Evolutionary conservation across 2,329 filamentous ascomycete species (phyloP).

Genomic region (Paracorniculantispora psalliotae): DNA sequence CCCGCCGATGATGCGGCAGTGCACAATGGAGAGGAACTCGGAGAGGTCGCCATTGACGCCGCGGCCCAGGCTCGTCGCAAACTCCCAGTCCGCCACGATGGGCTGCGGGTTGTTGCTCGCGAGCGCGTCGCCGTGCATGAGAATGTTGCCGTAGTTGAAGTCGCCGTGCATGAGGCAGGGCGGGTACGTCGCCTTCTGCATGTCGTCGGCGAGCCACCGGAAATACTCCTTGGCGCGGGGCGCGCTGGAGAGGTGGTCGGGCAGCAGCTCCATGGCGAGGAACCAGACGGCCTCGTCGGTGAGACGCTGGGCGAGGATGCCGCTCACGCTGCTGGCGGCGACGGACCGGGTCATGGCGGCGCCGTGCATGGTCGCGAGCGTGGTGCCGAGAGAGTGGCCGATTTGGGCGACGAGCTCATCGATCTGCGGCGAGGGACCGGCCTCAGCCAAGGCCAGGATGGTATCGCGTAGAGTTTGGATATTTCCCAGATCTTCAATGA

Average conservation of each 20-base stretch:
- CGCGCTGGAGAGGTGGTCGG: not conserved
- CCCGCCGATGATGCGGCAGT: constrained; percentile 9
- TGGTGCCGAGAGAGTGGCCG: not conserved
- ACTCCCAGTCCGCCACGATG: constrained; percentile 9
- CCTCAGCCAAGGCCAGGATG: not conserved
- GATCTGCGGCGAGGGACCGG: not conserved
- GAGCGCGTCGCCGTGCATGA: not conserved
- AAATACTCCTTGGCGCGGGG: not conserved
- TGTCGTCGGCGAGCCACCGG: not conserved
- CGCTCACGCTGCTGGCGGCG: not conserved
- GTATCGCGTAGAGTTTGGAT: not conserved
- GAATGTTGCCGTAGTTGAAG: constrained; percentile 12
- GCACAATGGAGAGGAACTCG: constrained; percentile 1
- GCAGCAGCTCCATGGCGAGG: constrained; percentile 10
- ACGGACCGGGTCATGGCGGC: not conserved
- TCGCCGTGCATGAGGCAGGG: constrained; percentile 9
- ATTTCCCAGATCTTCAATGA: constrained; percentile 10
- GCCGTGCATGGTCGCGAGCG: constrained; percentile 5
- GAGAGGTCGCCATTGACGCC: constrained; percentile 9
- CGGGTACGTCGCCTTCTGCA: not conserved
- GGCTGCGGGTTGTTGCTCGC: not conserved
- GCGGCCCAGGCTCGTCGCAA: constrained; percentile 5
- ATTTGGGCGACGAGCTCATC: not conserved
- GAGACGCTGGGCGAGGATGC: not conserved
- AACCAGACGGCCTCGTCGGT: constrained; percentile 9